These are phyloP conservation scores for Solanum medicagineum DNA, from an alignment of 257 asterid genomes.

Conservation along the genomic window DNA sequence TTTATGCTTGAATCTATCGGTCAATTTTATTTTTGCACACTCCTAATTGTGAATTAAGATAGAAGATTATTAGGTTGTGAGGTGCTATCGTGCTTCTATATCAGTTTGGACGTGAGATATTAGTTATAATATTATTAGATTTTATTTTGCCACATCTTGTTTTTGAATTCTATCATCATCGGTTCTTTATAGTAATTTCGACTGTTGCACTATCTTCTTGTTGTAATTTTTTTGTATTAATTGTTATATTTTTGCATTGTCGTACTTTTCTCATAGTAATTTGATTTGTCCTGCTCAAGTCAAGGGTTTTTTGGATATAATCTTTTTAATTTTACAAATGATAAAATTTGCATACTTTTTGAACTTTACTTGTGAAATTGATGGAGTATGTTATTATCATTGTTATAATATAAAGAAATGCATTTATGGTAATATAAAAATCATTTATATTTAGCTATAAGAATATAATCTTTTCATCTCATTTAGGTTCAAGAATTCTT, in stretches of 20 bases:
- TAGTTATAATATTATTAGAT: not conserved
- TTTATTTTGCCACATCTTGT: not conserved
- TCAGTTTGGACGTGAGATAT: not conserved
- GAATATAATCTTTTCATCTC: not conserved
- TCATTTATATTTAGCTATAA: not conserved
- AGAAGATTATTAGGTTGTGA: not conserved
- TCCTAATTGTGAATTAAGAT: not conserved
- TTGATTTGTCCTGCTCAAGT: not conserved
- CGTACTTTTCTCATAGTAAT: not conserved
- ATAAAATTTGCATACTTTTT: not conserved
- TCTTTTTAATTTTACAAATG: rapidly evolving
- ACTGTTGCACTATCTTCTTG: not conserved
- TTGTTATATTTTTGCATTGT: not conserved
- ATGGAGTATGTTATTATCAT: not conserved
- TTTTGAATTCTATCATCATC: not conserved
- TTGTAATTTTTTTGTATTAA: not conserved
- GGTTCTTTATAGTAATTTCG: not conserved
- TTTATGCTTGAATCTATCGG: too few relatives aligned
- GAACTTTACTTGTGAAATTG: rapidly evolving
- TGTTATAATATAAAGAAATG: too few relatives aligned
- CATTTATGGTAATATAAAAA: not conserved
- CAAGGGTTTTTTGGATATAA: not conserved
- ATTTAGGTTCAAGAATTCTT: not conserved
- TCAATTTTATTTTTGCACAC: too few relatives aligned
- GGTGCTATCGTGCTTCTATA: not conserved